phyloP scores from a whole-genome alignment of 345 rosid genomes.

The Passiflora organensis region DNA sequence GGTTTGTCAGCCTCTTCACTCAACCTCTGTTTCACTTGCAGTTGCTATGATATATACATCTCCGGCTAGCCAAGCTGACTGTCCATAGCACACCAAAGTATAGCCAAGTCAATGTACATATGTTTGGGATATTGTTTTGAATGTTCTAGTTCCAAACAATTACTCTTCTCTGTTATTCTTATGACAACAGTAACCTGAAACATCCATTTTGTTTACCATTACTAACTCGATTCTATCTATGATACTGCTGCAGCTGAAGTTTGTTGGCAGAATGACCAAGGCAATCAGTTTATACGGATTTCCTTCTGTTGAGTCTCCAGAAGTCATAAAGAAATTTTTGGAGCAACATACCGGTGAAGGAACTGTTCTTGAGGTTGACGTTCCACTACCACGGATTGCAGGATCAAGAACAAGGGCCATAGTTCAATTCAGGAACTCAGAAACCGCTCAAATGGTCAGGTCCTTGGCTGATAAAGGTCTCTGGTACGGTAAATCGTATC shows the following conservation, averaged over 20 bases:
- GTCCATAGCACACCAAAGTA: no score
- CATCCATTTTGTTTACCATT: neutral
- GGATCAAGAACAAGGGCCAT: conserved; percentile 18
- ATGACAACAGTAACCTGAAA: no score
- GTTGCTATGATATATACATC: no score
- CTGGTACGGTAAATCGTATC: conserved; percentile 21
- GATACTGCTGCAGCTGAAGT: conserved; percentile 7
- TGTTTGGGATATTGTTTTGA: no score
- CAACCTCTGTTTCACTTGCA: no score
- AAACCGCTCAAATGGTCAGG: conserved; percentile 1
- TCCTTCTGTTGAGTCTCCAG: conserved; percentile 1
- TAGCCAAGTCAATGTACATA: no score
- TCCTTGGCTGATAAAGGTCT: conserved; percentile 1
- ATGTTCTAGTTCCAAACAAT: no score
- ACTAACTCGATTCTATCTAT: neutral
- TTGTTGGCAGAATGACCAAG: conserved; percentile 10
- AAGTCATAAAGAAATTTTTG: conserved; percentile 13
- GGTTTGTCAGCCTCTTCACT: no score
- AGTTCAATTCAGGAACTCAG: conserved; percentile 22
- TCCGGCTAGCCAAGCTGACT: no score
- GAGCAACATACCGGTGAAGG: conserved; percentile 14
- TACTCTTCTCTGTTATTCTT: no score
- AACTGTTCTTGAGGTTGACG: conserved; percentile 10
- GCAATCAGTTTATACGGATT: conserved; percentile 20
- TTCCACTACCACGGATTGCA: conserved; percentile 4